Base-by-base conservation (phyloP, 176 grass and related monocot genomes). In the Typha latifolia region DNA sequence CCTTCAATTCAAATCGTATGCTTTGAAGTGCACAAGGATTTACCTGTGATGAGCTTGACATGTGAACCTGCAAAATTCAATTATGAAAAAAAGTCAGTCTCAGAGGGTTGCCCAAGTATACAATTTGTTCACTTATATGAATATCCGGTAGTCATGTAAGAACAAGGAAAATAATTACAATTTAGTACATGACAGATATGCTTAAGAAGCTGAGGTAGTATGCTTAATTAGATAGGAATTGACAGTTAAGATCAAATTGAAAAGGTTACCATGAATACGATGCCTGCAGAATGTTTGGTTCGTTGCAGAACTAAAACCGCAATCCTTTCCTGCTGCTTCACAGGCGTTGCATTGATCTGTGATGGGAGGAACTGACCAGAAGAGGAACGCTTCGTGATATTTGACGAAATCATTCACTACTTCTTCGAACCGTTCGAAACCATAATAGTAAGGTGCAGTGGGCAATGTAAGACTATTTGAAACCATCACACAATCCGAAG, bases 41-140 rank as follows among this genome's bases (percentile, higher is more conserved):
- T 69, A 81, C 78, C 71, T 74, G 53, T 37, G 31, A 81, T 74
- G 71, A 81, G 31, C 63, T 69, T 81, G 51, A 27, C 22, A 21
- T 74, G 68, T 27, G 32, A 16, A 51, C 51, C 79, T 81, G 79
- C 11, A 70, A 62, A 51, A 15, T 73, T 69, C 51, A 48, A 71
- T 3, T 68, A 73, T 34, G 14, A 53, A 13, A 29, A 29, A 16
- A 13, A n/a, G 68, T 22, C 12, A 23, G 37, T 5, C 57, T 12
- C 23, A 77, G 63, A 18, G 10, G 53, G 21, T 57, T 21, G 48
- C 21, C 4, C 32, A 32, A n/a, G n/a, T n/a, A n/a, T n/a, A n/a
- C n/a, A n/a, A n/a, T n/a, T n/a, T n/a, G n/a, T n/a, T n/a, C n/a
- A n/a, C n/a, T n/a, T n/a, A n/a, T 32, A 32, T 32, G 32, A 32